These are phyloP conservation scores for Hypoxylon subgilvum DNA, from an alignment of 495 filamentous ascomycete species.

Conservation along the genomic window DNA sequence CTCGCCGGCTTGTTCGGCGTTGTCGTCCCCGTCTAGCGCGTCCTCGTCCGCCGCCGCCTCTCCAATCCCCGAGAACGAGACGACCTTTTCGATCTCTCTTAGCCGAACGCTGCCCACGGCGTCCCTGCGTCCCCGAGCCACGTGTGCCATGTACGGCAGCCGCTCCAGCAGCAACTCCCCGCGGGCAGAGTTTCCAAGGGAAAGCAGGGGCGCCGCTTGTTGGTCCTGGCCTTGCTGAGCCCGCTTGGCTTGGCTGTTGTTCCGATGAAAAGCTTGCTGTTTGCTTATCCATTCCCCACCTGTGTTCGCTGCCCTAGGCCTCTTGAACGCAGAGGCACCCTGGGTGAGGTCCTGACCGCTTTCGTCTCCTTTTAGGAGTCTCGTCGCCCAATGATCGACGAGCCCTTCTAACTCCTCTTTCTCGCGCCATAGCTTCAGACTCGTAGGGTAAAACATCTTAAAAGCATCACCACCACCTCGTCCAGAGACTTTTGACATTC, in stretches of 20 bases:
- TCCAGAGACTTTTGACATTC: slow-evolving; percentile 54
- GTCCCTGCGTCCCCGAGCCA: slow-evolving; percentile 53
- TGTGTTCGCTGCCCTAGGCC: slow-evolving; percentile 34
- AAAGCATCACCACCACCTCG: slow-evolving; percentile 63
- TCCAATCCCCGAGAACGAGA: slow-evolving; percentile 65
- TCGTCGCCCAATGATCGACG: slow-evolving; percentile 69
- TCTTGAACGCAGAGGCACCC: slow-evolving; percentile 53
- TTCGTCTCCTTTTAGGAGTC: slow-evolving; percentile 57
- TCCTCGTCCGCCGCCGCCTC: slow-evolving; percentile 50
- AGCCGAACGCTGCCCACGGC: slow-evolving; percentile 33
- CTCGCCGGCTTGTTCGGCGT: slow-evolving; percentile 48
- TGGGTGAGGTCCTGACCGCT: slow-evolving; percentile 40
- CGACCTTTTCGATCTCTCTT: slow-evolving; percentile 71
- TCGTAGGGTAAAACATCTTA: slow-evolving; percentile 88
- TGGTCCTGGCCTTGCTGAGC: slow-evolving; percentile 21
- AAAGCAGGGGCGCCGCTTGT: slow-evolving; percentile 47
- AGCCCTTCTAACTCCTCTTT: slow-evolving; percentile 78
- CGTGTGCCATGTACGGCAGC: slow-evolving; percentile 80
- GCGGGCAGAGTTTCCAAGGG: slow-evolving; percentile 66
- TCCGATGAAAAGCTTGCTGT: slow-evolving; percentile 28
- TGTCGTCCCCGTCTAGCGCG: slow-evolving; percentile 54
- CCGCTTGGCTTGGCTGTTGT: slow-evolving; percentile 14
- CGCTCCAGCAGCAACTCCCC: slow-evolving; percentile 79
- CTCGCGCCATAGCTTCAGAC: slow-evolving; percentile 74
- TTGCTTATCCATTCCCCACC: slow-evolving; percentile 48